Percentiles rank a stretch among this genome's conserved stretches.
phyloP scores from a whole-genome alignment of 768 basidiomycete species.

The Suillus spraguei region DNA sequence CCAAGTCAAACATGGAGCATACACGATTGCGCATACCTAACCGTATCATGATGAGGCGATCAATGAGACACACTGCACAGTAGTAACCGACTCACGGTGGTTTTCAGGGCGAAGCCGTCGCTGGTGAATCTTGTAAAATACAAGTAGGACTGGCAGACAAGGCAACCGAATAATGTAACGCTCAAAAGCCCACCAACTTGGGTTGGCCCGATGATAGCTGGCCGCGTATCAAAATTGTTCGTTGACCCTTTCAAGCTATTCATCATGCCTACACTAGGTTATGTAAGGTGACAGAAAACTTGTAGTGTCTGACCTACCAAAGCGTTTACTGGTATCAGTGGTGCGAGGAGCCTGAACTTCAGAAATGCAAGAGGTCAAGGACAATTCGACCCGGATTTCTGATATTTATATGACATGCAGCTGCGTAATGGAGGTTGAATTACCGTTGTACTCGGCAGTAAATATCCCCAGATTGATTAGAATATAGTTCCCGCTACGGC shows the following conservation, averaged over 20 bases:
- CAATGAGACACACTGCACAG: neutral
- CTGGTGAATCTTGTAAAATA: conserved; percentile 16
- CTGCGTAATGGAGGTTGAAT: too few species aligned
- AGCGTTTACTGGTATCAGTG: too few species aligned
- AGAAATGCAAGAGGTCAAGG: too few species aligned
- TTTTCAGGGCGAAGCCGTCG: conserved; percentile 7
- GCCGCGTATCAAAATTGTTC: neutral
- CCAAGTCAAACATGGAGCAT: neutral
- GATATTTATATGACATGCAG: too few species aligned
- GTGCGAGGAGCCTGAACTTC: too few species aligned
- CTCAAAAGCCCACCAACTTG: conserved; percentile 16
- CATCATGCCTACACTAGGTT: neutral
- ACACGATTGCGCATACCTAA: conserved; percentile 9
- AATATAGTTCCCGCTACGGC: too few species aligned
- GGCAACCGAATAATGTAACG: conserved; percentile 17
- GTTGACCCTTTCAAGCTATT: neutral
- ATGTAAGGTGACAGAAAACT: too few species aligned
- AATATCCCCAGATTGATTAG: too few species aligned
- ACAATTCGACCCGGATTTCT: too few species aligned
- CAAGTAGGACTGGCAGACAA: conserved; percentile 14
- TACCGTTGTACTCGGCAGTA: too few species aligned
- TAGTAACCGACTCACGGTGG: neutral
- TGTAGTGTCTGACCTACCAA: too few species aligned
- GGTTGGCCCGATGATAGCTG: conserved; percentile 12
- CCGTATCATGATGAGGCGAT: neutral